phyloP scores from a whole-genome alignment of 495 filamentous ascomycete genomes.

The Halenospora varia region DNA sequence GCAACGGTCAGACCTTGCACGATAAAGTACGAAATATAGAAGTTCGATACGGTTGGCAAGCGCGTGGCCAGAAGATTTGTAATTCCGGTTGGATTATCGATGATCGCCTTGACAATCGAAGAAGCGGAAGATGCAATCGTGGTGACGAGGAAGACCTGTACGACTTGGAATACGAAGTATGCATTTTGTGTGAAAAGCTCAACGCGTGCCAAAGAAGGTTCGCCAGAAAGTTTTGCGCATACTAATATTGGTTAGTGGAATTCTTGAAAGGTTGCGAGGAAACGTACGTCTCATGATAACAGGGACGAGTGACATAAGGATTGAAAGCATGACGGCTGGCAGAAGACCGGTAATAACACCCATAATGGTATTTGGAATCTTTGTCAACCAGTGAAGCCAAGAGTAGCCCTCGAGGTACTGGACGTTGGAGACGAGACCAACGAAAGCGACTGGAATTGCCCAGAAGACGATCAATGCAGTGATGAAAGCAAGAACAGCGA shows the following conservation, averaged over 20 bases:
- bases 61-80: conserved; percentile 66
- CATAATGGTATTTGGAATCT: conserved; percentile 65
- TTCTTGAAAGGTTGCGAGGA: too few species aligned
- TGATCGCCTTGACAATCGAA: conserved; percentile 58
- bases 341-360: conserved; percentile 85
- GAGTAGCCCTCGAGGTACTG: conserved; percentile 56
- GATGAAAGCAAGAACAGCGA: conserved; percentile 67
- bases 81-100: conserved; percentile 53
- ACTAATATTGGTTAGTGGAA: conserved; percentile 34
- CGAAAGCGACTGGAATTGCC: conserved; percentile 86
- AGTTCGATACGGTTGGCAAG: conserved; percentile 80
- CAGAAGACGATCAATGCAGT: conserved; percentile 85
- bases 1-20: conserved; percentile 87
- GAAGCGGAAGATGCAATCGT: conserved; percentile 76
- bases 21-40: conserved; percentile 94
- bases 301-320: conserved; percentile 88
- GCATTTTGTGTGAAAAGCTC: conserved; percentile 87
- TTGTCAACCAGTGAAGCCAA: conserved; percentile 71
- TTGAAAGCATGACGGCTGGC: conserved; percentile 71
- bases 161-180: conserved; percentile 92
- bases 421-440: conserved; percentile 86
- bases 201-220: conserved; percentile 69
- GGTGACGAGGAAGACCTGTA: conserved; percentile 90
- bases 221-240: conserved; percentile 73
- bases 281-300: conserved; percentile 60